Evolutionary conservation across 176 grass and related monocot species (phyloP), one percentile per base, ranked within the genome.

Genomic region (Aegilops sharonensis): DNA sequence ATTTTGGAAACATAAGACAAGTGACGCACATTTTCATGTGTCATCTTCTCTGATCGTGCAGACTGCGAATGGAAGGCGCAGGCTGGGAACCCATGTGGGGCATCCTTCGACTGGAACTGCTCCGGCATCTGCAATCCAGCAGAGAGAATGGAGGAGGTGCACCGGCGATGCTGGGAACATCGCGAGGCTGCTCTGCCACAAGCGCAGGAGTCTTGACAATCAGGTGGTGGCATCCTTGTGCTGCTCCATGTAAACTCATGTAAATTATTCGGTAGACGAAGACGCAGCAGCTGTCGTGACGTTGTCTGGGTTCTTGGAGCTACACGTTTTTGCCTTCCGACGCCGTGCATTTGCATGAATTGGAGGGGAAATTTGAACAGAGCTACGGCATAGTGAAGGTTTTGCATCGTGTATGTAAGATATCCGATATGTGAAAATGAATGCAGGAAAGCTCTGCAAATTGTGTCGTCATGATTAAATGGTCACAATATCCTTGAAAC

Each of bases 41-140:
- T 39, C 42, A 27, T 88, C 69, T 83, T 50, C 69, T 83, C 11
- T 72, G 43, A 72, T 70, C 79, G 77, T 47, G 66, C 84, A 97
- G 94, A 97, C 45, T 97, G 94, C 4, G 89, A 97, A 66, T 94
- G 94, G 94, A 97, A 97, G 77, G 91, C 79, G 3, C 91, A 94
- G 68, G 89, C 91, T 0, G 89, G 94, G 35, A 97, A 88, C 34
- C 88, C 92, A 14, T 97, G 94, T 9, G 94, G 86, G 21, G 94
- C 91, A 0, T 92, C 94, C 56, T 97, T 97, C 37, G 94, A 92
- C 69, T 92, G 94, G 94, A 97, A 91, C 78, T 94, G 94, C 84
- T 94, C 85, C 2, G 94, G 94, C 68, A 87, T 97, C 66, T 92
- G 94, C 66, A 90, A 92, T 48, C 92, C 94, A 6, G 94, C 86